Base-by-base conservation (phyloP, 371 early-diverging fungal genomes). In the Lichtheimia hyalospora region DNA sequence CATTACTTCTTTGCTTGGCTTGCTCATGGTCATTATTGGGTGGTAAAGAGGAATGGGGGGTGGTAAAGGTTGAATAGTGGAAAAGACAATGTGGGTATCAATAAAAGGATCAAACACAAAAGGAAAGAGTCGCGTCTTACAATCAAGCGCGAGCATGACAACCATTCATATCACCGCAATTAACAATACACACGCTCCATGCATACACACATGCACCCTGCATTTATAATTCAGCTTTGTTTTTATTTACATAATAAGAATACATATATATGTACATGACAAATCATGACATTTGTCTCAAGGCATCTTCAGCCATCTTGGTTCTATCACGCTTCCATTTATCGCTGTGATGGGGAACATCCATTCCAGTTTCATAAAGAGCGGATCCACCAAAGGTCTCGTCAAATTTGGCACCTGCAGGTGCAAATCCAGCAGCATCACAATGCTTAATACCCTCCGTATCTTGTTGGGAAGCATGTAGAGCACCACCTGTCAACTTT, bases 351-450 rank as follows among this genome's bases (percentile, higher is more conserved):
- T 50, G 42, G 18, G 57, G 55, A 5, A n/a, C 10, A 2, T 40
- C 39, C 8, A 62, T 49, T 28, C 51, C 56, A 3, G 62, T 63
- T 23, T 63, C 63, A 10, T 34, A 54, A 3, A 63, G 44, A 0
- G 63, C 63, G 13, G 52, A 44, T 15, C 48, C 41, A 18, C 63
- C 63, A 57, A 57, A 63, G 24, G 52, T 63, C 23, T 63, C 63
- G 20, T 63, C 63, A 18, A 57, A 58, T 25, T 57, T 57, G 63
- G 63, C 57, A 44, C 58, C 63, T 3, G 63, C 52, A 15, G 63
- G 56, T 5, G 57, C 50, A 24, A 63, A 63, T 0, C 58, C 63
- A 3, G 23, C 49, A 34, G 56, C 57, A 20, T 55, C 46, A 28
- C 40, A 24, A 3, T 24, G 18, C 18, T 28, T 24, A 23, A 44